Evolutionary conservation across 1,284 basidiomycete species (phyloP).

Genomic region (Moesziomyces antarcticus): DNA sequence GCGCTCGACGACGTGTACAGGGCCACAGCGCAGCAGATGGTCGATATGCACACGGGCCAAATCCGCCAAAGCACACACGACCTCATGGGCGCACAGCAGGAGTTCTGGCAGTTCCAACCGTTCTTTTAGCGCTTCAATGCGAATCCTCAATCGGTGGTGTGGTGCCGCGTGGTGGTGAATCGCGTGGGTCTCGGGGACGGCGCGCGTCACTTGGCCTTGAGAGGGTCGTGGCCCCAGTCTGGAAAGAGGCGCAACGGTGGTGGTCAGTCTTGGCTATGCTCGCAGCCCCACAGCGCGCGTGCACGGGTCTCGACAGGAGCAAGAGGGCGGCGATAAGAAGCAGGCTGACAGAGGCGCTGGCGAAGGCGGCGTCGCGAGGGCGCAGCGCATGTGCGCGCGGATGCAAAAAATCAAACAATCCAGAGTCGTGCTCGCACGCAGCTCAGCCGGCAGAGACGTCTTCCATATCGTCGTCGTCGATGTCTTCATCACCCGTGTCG

Average conservation of each 20-base stretch:
- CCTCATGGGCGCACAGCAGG: slow-evolving; percentile 14
- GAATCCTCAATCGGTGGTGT: no score
- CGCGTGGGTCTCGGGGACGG: no score
- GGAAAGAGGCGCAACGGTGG: no score
- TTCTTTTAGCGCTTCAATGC: slow-evolving; percentile 9
- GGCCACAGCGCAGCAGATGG: slow-evolving; percentile 17
- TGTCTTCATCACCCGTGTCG: background rate
- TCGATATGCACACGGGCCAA: slow-evolving; percentile 16
- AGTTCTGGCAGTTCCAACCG: slow-evolving; percentile 31
- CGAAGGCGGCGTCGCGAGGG: no score
- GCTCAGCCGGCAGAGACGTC: slow-evolving; percentile 30
- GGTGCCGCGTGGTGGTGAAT: background rate
- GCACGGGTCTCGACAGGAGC: no score
- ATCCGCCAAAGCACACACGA: slow-evolving; percentile 8
- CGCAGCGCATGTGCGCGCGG: no score
- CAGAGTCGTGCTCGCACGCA: background rate
- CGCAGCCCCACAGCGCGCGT: no score
- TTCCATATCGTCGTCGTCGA: slow-evolving; percentile 9
- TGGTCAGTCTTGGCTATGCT: no score
- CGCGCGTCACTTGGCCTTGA: slow-evolving; percentile 18
- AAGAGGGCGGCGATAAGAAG: no score
- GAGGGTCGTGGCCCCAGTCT: slow-evolving; percentile 52
- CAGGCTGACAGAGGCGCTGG: no score
- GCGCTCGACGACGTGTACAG: slow-evolving; percentile 6
- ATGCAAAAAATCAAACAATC: no score